Conservation (phyloP, 2,329 filamentous ascomycete genomes). For the Lasiodiplodia sp. region DNA sequence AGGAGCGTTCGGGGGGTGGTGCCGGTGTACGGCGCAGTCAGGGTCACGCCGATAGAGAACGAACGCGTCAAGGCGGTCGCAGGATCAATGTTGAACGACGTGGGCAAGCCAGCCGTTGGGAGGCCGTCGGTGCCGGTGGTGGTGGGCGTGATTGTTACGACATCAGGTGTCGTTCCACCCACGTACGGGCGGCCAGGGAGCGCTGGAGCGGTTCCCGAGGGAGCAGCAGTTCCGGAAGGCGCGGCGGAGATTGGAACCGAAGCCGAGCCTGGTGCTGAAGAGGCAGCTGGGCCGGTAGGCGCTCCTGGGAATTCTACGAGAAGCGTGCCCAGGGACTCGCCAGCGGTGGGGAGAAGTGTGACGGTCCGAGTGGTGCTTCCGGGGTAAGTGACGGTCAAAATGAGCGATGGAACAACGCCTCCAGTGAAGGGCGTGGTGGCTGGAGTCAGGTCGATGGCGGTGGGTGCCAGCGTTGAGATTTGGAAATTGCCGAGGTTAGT, state of each 20-base stretch:
- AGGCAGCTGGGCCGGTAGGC: not conserved
- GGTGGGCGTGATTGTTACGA: not conserved
- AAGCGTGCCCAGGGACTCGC: not conserved
- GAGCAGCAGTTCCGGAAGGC: no score
- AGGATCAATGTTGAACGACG: not conserved
- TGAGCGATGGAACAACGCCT: not conserved
- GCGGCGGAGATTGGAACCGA: no score
- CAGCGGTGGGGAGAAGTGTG: not conserved
- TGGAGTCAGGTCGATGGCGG: not conserved
- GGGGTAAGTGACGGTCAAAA: not conserved
- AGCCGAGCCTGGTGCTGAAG: no score
- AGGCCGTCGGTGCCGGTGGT: not conserved
- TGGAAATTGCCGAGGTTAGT: not conserved
- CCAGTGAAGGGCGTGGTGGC: not conserved
- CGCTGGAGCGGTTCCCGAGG: no score
- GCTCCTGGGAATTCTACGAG: not conserved
- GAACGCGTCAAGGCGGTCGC: not conserved
- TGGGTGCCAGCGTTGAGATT: not conserved
- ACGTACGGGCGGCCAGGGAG: not conserved
- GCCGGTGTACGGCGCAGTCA: constrained; percentile 13
- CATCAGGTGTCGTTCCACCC: not conserved
- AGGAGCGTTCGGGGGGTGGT: not conserved
- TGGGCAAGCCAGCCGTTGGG: not conserved
- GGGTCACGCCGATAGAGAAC: not conserved
- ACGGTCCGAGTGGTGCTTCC: not conserved